A percentile compares a stretch with the other conserved stretches of the same genome.
Conservation (phyloP, 495 filamentous ascomycete genomes). For the Penicillium daleae region DNA sequence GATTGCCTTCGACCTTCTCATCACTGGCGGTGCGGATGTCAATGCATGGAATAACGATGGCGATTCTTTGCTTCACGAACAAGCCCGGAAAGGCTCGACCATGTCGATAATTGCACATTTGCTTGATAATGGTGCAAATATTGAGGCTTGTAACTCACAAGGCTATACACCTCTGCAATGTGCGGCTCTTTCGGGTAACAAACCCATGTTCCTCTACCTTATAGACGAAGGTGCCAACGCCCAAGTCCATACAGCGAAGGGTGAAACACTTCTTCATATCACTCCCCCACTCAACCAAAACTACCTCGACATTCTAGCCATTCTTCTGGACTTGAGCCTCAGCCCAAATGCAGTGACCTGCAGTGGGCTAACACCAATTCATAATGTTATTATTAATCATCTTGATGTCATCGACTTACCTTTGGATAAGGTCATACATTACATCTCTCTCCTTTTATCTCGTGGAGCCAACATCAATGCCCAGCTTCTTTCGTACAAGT, state of each 20-base stretch:
- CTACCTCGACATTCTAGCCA: conserved; percentile 35
- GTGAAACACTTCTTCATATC: conserved; percentile 37
- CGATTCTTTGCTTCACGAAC: conserved; percentile 35
- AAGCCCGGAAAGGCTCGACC: conserved; percentile 18
- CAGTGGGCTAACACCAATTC: conserved; percentile 36
- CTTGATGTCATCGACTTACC: conserved; percentile 21
- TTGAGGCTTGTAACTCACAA: conserved; percentile 37
- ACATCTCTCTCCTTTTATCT: conserved; percentile 30
- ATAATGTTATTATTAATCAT: conserved; percentile 31
- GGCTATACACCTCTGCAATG: conserved; percentile 40
- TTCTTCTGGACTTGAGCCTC: conserved; percentile 19
- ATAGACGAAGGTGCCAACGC: conserved; percentile 33
- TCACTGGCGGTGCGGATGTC: conserved; percentile 40
- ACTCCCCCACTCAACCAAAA: conserved; percentile 30
- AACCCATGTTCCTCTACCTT: conserved; percentile 32
- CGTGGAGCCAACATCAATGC: conserved; percentile 35
- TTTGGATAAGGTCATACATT: conserved; percentile 27
- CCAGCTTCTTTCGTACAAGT: conserved; percentile 1
- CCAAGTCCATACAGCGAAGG: conserved; percentile 32
- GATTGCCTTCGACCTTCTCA: conserved; percentile 38
- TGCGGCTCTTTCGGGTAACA: conserved; percentile 37
- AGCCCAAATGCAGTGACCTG: conserved; percentile 23
- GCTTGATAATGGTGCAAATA: conserved; percentile 36
- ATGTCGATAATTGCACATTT: conserved; percentile 27
- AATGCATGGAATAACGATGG: conserved; percentile 37